Evolutionary conservation across 129 eudicot species (phyloP).

Genomic region (Mikania micrantha): DNA sequence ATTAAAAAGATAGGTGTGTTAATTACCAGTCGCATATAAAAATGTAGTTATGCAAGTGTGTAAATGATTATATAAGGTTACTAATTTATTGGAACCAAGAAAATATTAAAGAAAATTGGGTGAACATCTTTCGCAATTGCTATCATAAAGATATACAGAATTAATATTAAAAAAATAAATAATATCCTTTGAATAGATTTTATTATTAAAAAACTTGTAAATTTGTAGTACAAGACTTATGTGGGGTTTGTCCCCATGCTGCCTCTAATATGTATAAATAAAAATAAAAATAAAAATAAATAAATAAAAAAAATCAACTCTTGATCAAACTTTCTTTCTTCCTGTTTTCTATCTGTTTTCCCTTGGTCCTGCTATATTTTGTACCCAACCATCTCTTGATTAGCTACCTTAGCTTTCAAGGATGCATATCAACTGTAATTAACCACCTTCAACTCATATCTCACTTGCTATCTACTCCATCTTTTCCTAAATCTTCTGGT

Average conservation of each 20-base stretch:
- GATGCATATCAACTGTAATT: too few species aligned
- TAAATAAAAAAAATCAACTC: slow-evolving; percentile 9
- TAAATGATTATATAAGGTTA: too few species aligned
- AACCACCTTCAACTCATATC: not conserved
- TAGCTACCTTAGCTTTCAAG: slow-evolving; percentile 21
- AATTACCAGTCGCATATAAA: too few species aligned
- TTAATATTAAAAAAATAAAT: not conserved
- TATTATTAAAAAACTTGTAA: not conserved
- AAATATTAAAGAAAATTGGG: too few species aligned
- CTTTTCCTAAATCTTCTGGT: not conserved
- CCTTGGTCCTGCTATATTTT: not conserved
- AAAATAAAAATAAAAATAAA: slow-evolving; percentile 13
- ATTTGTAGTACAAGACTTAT: not conserved
- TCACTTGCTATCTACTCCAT: slow-evolving; percentile 10
- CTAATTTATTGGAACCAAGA: too few species aligned
- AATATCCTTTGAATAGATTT: not conserved
- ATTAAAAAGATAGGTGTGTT: too few species aligned
- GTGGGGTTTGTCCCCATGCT: slow-evolving; percentile 39
- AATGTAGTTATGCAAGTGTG: too few species aligned
- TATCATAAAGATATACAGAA: not conserved
- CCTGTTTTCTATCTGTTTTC: not conserved
- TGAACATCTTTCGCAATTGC: not conserved
- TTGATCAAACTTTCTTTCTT: not conserved
- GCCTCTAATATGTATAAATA: slow-evolving; percentile 1
- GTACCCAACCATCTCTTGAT: slow-evolving; percentile 23